Conservation (phyloP, 2,329 filamentous ascomycete species). For the Penicillium corylophilum region DNA sequence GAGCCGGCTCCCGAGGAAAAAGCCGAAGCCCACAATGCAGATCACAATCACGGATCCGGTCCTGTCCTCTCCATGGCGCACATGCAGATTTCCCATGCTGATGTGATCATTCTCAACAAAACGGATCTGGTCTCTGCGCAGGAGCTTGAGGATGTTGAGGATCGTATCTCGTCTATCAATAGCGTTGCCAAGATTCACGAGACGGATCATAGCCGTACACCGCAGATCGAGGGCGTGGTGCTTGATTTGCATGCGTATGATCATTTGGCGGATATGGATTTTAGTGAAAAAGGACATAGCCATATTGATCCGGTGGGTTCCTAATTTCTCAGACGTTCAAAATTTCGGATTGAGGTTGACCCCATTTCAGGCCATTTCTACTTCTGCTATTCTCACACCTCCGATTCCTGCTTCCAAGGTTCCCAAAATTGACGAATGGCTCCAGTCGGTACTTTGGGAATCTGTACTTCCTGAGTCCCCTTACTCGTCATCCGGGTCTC, state of each 20-base stretch:
- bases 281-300: conserved; percentile 75
- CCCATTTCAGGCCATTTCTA: conserved; percentile 70
- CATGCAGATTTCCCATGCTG: conserved; percentile 93
- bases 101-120: conserved; percentile 94
- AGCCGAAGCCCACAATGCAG: conserved; percentile 51
- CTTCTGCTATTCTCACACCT: conserved; percentile 69
- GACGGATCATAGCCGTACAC: conserved; percentile 76
- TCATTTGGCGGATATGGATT: conserved; percentile 70
- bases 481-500: conserved; percentile 15
- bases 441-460: conserved; percentile 84
- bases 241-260: conserved; percentile 94
- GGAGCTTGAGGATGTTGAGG: conserved; percentile 68
- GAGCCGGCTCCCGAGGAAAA: conserved; percentile 54
- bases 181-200: conserved; percentile 79
- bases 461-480: conserved; percentile 28
- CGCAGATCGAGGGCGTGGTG: conserved; percentile 78
- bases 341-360: background rate
- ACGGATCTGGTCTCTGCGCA: conserved; percentile 72
- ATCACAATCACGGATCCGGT: conserved; percentile 46
- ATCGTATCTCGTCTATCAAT: conserved; percentile 81
- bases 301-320: conserved; percentile 77
- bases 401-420: conserved; percentile 59
- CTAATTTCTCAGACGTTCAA: background rate
- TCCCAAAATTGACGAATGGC: conserved; percentile 70
- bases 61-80: conserved; percentile 87